Evolutionary conservation across 2,329 filamentous ascomycete species (phyloP).

Genomic region (Fusarium irregulare): DNA sequence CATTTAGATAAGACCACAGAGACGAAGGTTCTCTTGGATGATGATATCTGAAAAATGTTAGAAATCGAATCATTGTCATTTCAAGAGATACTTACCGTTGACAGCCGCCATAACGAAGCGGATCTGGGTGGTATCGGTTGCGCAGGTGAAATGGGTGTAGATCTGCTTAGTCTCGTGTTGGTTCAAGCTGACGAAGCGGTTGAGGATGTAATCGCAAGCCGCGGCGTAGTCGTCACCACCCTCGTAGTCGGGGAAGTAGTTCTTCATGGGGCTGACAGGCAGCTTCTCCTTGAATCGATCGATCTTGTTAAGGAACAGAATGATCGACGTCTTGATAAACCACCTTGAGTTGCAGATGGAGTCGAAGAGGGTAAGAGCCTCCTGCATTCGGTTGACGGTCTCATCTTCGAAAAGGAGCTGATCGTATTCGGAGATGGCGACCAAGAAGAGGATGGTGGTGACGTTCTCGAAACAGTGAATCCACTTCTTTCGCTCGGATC

Average conservation of each 20-base stretch:
- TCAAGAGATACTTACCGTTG: conserved; percentile 75
- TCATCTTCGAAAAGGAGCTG: conserved; percentile 96
- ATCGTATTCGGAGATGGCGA: conserved; percentile 97
- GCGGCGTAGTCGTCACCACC: conserved; percentile 94
- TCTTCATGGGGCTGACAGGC: conserved; percentile 83
- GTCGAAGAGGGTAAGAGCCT: conserved; percentile 86
- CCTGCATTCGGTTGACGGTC: conserved; percentile 95
- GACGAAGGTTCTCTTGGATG: conserved; percentile 98
- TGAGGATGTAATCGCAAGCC: conserved; percentile 98
- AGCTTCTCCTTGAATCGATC: conserved; percentile 91
- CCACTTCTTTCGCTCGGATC: conserved; percentile 99
- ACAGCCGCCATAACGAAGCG: conserved; percentile 99
- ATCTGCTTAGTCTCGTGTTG: conserved; percentile 99
- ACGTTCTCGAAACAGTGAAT: conserved; percentile 99
- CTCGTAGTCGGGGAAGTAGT: conserved; percentile 92
- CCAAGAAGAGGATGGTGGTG: conserved; percentile 94
- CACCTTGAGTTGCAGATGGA: conserved; percentile 89
- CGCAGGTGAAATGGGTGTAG: conserved; percentile 99
- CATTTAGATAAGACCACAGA: conserved; percentile 93
- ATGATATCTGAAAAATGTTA: conserved; percentile 85
- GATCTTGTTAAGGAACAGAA: conserved; percentile 91
- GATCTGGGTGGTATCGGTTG: conserved; percentile 98
- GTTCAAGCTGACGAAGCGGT: conserved; percentile 97
- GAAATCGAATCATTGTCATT: conserved; percentile 24
- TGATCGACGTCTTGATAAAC: conserved; percentile 92